Percentiles rank a stretch among this genome's conserved stretches.
phyloP scores from a whole-genome alignment of 73 alveolate species.

The Paramecium octaurelia region DNA sequence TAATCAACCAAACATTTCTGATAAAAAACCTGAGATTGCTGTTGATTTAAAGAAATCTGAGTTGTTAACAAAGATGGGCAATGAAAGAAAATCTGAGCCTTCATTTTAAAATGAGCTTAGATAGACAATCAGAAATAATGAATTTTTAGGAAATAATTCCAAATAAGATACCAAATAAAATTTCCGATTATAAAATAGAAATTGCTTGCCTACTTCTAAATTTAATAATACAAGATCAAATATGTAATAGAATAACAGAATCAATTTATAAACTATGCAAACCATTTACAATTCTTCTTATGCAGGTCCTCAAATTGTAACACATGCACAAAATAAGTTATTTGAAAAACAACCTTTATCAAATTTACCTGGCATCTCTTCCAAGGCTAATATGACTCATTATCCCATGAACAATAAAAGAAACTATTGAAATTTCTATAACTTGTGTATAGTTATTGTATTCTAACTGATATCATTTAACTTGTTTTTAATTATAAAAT shows the following conservation, averaged over 20 bases:
- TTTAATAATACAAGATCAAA: background rate
- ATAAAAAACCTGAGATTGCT: background rate
- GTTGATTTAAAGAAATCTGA: background rate
- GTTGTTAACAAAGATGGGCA: background rate
- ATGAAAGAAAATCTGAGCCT: background rate
- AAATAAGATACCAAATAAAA: background rate
- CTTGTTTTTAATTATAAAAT: background rate
- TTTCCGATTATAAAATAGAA: background rate
- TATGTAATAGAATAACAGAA: background rate
- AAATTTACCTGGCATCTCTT: background rate
- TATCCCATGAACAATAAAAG: background rate
- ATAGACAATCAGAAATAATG: background rate
- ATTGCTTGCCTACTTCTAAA: background rate
- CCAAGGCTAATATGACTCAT: background rate
- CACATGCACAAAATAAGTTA: background rate
- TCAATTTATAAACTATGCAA: background rate
- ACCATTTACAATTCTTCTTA: background rate
- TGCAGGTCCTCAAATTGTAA: constrained; percentile 21
- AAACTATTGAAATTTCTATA: background rate
- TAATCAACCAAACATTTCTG: background rate
- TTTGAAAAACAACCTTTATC: background rate
- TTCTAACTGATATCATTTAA: background rate
- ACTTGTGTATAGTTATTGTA: background rate
- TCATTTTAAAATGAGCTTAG: background rate
- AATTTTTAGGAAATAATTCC: background rate